phyloP scores from a whole-genome alignment of 179 eudicot genomes.

The Sideroxylon spinosum region DNA sequence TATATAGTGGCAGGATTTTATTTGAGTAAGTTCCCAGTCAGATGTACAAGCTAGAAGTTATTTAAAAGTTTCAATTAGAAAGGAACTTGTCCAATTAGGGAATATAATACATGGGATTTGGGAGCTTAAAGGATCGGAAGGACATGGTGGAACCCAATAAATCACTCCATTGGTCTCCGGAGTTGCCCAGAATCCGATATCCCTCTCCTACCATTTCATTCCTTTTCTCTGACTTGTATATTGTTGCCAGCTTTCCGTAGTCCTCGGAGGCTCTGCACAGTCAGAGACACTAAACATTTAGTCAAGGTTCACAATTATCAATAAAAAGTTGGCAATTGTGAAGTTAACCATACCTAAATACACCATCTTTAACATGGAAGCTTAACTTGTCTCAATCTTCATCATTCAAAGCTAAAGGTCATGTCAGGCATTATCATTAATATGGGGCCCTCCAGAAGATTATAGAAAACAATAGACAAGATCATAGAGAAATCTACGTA shows the following conservation, averaged over 20 bases:
- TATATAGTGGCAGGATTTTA: no score
- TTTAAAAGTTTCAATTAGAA: no score
- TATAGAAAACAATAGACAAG: neutral
- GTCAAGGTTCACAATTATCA: neutral
- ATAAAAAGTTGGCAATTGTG: neutral
- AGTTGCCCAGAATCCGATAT: constrained; percentile 62
- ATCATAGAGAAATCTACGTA: neutral
- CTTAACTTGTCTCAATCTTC: neutral
- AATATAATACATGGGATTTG: constrained; percentile 88
- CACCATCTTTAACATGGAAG: constrained; percentile 4
- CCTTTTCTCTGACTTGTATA: constrained; percentile 74
- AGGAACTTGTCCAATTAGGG: neutral
- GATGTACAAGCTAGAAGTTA: no score
- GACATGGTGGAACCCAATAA: constrained; percentile 57
- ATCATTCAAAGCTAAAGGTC: neutral
- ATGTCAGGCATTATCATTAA: neutral
- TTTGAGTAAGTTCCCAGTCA: no score
- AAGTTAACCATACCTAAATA: neutral
- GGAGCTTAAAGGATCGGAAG: constrained; percentile 71
- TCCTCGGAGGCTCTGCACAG: constrained; percentile 50
- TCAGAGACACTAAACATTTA: neutral
- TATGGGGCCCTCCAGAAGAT: neutral
- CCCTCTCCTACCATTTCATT: constrained; percentile 60
- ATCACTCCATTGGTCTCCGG: constrained; percentile 96
- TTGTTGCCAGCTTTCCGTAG: constrained; percentile 48